Evolutionary conservation across 2,329 filamentous ascomycete genomes (phyloP), one percentile per base, ranked within the genome.

Genomic region (Bipolaris oryzae): DNA sequence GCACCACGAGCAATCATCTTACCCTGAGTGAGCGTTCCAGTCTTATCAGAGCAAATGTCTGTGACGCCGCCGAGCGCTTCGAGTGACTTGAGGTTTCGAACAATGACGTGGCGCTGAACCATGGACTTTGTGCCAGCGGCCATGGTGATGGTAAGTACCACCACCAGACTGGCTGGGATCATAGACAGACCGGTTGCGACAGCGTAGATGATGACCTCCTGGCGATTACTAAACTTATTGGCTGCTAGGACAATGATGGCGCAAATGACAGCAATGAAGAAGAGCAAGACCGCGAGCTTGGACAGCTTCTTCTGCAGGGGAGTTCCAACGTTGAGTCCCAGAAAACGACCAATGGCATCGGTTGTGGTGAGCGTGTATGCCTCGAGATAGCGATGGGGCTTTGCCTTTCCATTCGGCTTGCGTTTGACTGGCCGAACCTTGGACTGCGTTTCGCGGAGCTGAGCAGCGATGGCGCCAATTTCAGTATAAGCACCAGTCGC

Each of bases 401-500:
- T 63, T 5, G 71, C 70, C n/a, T 62, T 65, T 11, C 72, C 72
- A 33, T 71, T 61, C 11, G 60, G 55, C 54, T 73, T 77, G 37
- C 77, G 75, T 71, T 80, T 80, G 44, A 79, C 77, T 2, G 68
- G 73, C 39, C 79, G 70, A 60, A 50, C 69, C 66, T 61, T 69
- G 45, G 56, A 62, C 16, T 57, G 44, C 53, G 81, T 81, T 20
- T 84, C 82, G 39, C 87, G 85, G 20, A 93, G 81, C 50, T 89
- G 78, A 41, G 85, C 83, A 18, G 89, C 89, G 62, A 92, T 91
- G 62, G 85, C 85, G 56, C 89, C 89, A 50, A 92, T 88, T 69
- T 91, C 87, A 11, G 89, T 91, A 55, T 81, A 76, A 86, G 90
- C 89, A 41, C 86, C 88, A 5, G 85, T 89, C 11, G 85, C 82